Percentiles rank a stretch among this genome's conserved stretches.
These are phyloP conservation scores for Vachellia collinsii DNA, from an alignment of 306 rosid genomes.

Conservation along the genomic window DNA sequence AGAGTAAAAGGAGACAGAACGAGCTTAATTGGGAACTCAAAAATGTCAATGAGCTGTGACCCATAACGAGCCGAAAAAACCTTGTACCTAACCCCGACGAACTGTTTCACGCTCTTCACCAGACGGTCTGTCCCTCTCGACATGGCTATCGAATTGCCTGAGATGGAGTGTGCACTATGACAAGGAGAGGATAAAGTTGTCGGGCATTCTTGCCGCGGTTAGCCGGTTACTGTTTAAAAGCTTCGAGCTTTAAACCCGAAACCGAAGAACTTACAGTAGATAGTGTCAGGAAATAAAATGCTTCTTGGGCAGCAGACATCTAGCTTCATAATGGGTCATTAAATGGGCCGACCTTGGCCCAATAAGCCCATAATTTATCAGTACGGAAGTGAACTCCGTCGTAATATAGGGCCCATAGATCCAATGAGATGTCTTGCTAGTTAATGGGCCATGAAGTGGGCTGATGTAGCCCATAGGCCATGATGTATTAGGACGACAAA, in stretches of 20 bases:
- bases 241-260: neutral
- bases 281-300: too few species aligned
- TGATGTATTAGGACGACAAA: neutral
- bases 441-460: neutral
- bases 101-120: conserved; percentile 55
- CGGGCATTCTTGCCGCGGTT: neutral
- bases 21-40: conserved; percentile 77
- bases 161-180: neutral
- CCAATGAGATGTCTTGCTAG: neutral
- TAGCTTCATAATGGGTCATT: neutral
- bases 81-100: conserved; percentile 60
- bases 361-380: too few species aligned
- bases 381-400: too few species aligned
- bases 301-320: too few species aligned
- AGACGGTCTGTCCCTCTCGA: conserved; percentile 52
- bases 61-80: conserved; percentile 62
- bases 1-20: conserved; percentile 80
- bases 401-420: too few species aligned
- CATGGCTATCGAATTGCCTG: conserved; percentile 47
- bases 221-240: neutral
- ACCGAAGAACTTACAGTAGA: neutral
- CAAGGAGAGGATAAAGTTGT: conserved; percentile 20
- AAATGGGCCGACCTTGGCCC: neutral
- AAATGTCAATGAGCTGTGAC: conserved; percentile 62
- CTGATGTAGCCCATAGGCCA: neutral